Percentiles rank a stretch among this genome's conserved stretches.
Conservation (phyloP, 2,329 filamentous ascomycete species). For the Arthrinium puccinioides region DNA sequence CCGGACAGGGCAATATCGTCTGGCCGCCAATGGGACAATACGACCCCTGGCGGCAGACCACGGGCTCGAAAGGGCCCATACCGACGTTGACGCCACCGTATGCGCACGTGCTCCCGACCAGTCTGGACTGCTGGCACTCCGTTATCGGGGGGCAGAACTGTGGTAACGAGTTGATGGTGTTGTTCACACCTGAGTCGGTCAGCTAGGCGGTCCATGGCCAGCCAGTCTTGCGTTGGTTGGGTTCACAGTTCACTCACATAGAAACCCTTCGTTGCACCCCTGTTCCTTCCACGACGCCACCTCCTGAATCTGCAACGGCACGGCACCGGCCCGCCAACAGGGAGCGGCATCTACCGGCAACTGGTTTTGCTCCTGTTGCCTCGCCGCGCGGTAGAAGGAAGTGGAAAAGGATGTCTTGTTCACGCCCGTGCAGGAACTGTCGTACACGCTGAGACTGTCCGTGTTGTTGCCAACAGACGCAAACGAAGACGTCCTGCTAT, state of each 20-base stretch:
- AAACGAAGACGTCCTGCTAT: slow-evolving; percentile 18
- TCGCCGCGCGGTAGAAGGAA: slow-evolving; percentile 28
- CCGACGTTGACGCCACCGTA: slow-evolving; percentile 26
- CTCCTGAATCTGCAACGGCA: slow-evolving; percentile 32
- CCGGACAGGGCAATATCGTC: slow-evolving; percentile 33
- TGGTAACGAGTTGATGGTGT: slow-evolving; percentile 37
- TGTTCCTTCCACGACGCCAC: slow-evolving; percentile 25
- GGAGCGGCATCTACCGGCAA: slow-evolving; percentile 28
- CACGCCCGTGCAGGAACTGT: slow-evolving; percentile 31
- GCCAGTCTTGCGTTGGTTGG: not conserved
- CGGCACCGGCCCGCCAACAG: slow-evolving; percentile 30
- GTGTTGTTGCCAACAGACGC: slow-evolving; percentile 12
- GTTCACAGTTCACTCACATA: slow-evolving; percentile 28
- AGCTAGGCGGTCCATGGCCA: slow-evolving; percentile 5
- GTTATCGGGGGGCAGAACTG: slow-evolving; percentile 34
- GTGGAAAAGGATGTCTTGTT: slow-evolving; percentile 34
- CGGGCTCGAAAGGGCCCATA: slow-evolving; percentile 43
- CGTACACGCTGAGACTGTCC: slow-evolving; percentile 23
- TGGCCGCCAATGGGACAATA: slow-evolving; percentile 40
- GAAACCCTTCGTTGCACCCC: slow-evolving; percentile 33
- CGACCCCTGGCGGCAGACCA: slow-evolving; percentile 38
- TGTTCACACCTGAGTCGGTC: slow-evolving; percentile 28
- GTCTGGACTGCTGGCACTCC: slow-evolving; percentile 27
- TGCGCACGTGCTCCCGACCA: slow-evolving; percentile 25
- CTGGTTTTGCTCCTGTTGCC: slow-evolving; percentile 16